Base-by-base conservation (phyloP, 2,329 filamentous ascomycete genomes). In the Penicillium sp. region DNA sequence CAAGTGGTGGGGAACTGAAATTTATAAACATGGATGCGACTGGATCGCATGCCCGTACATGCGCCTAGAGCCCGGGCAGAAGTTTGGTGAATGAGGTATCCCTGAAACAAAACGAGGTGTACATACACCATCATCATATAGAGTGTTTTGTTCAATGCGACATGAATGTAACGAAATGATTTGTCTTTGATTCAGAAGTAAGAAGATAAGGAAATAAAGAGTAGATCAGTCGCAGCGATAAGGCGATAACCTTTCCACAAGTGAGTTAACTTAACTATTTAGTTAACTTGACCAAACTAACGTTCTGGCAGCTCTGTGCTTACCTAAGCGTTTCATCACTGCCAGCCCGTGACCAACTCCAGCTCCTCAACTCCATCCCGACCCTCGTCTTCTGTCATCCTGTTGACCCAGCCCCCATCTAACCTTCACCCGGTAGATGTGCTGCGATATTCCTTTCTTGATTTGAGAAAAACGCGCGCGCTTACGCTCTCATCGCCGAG, bases 1-100 rank as follows among this genome's bases (percentile, higher is more conserved):
- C 71, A 86, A 82, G 59, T 96, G 92, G 92, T 96, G 92, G 92
- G 92, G 92, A 0, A 96, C 92, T 0, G 90, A 95, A 71, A 84
- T 94, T 5, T 93, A 92, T 74, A 93, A 92, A 76, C 83, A 87
- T 74, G 91, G 92, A 22, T 95, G 91, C 75, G 91, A 95, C 79
- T 95, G 91, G 91, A 83, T 88, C 73, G 91, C 90, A 46, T 95
- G 91, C 74, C 78, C 90, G 1, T 94, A 89, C 71, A 85, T 82
- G 58, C 82, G 76, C 0, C 83, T 95, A 5, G 79, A 82, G 0
- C 83, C 87, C 14, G 89, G 89, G 0, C 82, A 83, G 26, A 84
- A 80, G 60, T 93, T 93, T 75, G 89, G 89, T 0, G 88, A 88
- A 13, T 63, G 62, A 52, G 38, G 37, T 7, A 30, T 28, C 6